phyloP scores from a whole-genome alignment of 495 filamentous ascomycete genomes.

The Saxophila tyrrhenica region DNA sequence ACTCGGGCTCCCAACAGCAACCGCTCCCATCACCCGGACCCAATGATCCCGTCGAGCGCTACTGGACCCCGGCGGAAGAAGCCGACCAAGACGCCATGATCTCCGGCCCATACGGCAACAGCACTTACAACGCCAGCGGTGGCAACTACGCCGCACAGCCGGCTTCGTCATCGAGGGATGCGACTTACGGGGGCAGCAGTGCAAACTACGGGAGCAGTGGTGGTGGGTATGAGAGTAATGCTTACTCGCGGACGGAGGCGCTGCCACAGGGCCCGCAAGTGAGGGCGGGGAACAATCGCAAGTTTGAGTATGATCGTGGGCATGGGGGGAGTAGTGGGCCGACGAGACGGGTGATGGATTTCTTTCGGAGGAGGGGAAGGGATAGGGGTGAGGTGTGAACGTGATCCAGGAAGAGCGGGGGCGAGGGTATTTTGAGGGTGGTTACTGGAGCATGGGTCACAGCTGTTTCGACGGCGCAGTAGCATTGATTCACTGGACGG shows the following conservation, averaged over 20 bases:
- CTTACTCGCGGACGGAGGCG: neutral
- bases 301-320: constrained; percentile 84
- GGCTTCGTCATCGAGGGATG: no score
- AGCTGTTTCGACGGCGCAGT: no score
- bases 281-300: constrained; percentile 39
- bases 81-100: neutral
- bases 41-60: constrained; percentile 14
- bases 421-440: no score
- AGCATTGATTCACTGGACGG: no score
- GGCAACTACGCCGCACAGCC: neutral
- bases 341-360: constrained; percentile 91
- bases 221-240: neutral
- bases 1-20: constrained; percentile 3
- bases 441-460: neutral
- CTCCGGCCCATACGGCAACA: neutral
- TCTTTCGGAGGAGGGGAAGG: constrained; percentile 80
- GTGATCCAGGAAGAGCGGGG: no score
- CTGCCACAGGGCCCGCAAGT: constrained; percentile 1
- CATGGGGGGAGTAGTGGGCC: constrained; percentile 75
- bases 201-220: neutral
- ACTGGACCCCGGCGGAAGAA: constrained; percentile 13
- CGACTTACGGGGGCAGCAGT: neutral
- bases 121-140: neutral
- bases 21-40: neutral
- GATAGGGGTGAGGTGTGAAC: constrained; percentile 26